Base-by-base conservation (phyloP, 2,329 filamentous ascomycete genomes). In the Cladophialophora exuberans region DNA sequence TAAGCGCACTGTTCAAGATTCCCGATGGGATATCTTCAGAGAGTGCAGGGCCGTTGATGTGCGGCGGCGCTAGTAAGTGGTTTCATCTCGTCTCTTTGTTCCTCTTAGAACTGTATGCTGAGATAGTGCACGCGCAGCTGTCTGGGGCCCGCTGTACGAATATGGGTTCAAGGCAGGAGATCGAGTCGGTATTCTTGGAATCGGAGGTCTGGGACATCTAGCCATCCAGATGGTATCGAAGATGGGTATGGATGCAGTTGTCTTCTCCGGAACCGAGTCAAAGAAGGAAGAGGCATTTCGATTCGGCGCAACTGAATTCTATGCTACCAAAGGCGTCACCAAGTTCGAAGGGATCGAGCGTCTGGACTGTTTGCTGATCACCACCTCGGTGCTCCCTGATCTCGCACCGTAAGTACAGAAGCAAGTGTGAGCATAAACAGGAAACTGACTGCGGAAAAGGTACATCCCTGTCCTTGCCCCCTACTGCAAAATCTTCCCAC, bases 141-240 rank as follows among this genome's bases (percentile, higher is more conserved):
- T 62, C 31, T 62, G 52, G 52, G 56, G 54, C 2, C 58, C 58
- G 10, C 25, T 62, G n/a, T 57, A 55, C 15, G 50, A 59, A 31
- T 26, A 56, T 26, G 50, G 54, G 11, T 46, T 57, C 41, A 47
- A 49, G 31, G 30, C 57, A 10, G 54, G 54, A 23, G 49, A 57
- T 33, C 49, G 54, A 11, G 78, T 92, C 60, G 89, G 88, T 11
- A 76, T 93, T 4, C 84, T 90, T 46, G 89, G 89, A 1, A 78
- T 92, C 0, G 89, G 88, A 54, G 89, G 88, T 2, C 78, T 92
- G 0, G 89, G 89, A 2, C 89, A 92, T 69, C 69, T 92, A 26
- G 88, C 87, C 0, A 84, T 92, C 26, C 88, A 91, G 67, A 92
- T 86, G 67, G 87, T 87, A 3, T 76, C 76, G 48, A 84, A 85